Base-by-base conservation (phyloP, 139 green algal genomes). In the Chlamydomonas asymmetrica region DNA sequence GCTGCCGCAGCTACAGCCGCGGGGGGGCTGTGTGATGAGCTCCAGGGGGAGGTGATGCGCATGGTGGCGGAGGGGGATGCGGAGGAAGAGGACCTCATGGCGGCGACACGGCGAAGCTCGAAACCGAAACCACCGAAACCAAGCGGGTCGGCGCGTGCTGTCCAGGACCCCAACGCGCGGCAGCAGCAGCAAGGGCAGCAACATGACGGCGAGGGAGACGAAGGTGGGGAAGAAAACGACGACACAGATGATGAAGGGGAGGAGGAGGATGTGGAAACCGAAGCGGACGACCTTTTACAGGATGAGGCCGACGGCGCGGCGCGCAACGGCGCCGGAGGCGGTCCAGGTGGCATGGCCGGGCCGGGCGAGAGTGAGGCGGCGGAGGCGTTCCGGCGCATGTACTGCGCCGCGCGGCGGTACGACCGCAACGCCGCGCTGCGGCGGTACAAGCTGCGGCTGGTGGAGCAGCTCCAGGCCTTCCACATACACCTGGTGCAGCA, bases 391-490 rank as follows among this genome's bases (percentile, higher is more conserved):
- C 57, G 71, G 71, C 59, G 71, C 8, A 50, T 76, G 63, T 76
- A 60, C 57, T 61, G 63, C 54, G 52, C 50, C 43, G 40, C 49
- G 1, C 35, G 54, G 25, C 56, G 63, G 2, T 83, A 76, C 48
- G 29, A 75, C 1, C 29, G 3, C 2, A 84, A 86, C 41, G 34
- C 13, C 7, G 48, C 66, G 61, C 74, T 87, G 50, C 52, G 77
- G 38, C 71, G 56, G 23, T 61, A 86, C 61, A 74, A 81, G 66
- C 39, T 43, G 3, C 9, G 74, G 54, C 39, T 77, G 56, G 50
- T 78, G 29, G 74, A 75, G 34, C 56, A 80, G 75, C 34, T 88
- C 29, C 64, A 79, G 35, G 41, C 34, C 2, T 90, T 90, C 74
- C 66, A 84, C 39, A 54, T 77, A 10, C 85, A 90, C 66, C 49